A percentile compares a stretch with the other conserved stretches of the same genome.
Evolutionary conservation across 345 rosid species (phyloP).

Genomic region (Arabidopsis arenosa): DNA sequence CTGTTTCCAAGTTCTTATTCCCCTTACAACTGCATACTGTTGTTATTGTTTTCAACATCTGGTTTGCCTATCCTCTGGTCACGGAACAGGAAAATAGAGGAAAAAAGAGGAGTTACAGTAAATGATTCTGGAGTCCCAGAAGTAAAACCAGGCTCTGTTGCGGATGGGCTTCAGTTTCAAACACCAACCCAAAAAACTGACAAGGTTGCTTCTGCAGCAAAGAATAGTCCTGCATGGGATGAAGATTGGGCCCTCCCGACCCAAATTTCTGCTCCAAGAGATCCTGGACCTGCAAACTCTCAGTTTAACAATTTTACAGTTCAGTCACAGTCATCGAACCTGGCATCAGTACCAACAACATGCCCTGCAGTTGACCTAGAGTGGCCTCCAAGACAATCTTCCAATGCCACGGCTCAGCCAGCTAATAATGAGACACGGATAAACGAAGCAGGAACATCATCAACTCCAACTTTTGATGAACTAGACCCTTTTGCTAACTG

Average conservation of each 20-base stretch:
- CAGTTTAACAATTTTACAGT: constrained; percentile 50
- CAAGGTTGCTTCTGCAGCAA: constrained; percentile 55
- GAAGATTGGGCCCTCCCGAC: constrained; percentile 77
- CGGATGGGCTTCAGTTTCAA: constrained; percentile 60
- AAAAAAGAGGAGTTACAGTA: constrained; percentile 74
- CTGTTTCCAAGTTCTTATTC: background rate
- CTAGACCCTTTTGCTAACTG: constrained; percentile 90
- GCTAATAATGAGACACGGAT: constrained; percentile 47
- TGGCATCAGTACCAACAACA: constrained; percentile 48
- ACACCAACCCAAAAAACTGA: constrained; percentile 50
- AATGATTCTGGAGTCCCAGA: constrained; percentile 66
- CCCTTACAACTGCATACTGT: constrained; percentile 7
- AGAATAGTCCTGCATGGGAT: constrained; percentile 73
- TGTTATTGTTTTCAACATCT: constrained; percentile 19
- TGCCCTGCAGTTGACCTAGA: constrained; percentile 78
- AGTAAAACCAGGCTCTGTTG: constrained; percentile 47
- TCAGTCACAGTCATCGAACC: constrained; percentile 52
- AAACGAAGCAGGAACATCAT: constrained; percentile 49
- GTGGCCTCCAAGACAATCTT: constrained; percentile 83
- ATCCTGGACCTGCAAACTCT: constrained; percentile 37
- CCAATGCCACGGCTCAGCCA: constrained; percentile 43
- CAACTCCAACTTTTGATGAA: constrained; percentile 64
- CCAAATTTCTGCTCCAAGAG: constrained; percentile 44
- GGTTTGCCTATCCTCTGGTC: constrained; percentile 13
- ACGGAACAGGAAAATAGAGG: constrained; percentile 72